phyloP scores from a whole-genome alignment of 202 grass and related monocot genomes.

The Digitaria exilis region DNA sequence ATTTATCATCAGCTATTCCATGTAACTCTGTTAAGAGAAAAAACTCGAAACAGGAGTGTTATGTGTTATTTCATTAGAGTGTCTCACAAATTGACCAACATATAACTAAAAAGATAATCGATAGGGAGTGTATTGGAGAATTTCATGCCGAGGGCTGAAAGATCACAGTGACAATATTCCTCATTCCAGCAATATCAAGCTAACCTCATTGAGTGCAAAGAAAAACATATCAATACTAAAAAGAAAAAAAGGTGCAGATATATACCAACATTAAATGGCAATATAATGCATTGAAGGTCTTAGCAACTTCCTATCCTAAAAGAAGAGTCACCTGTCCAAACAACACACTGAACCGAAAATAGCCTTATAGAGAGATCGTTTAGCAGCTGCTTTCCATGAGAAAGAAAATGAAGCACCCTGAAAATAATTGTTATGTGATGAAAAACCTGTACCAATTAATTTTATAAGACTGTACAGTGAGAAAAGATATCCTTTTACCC shows the following conservation, averaged over 20 bases:
- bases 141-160: constrained; percentile 1
- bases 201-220: not conserved
- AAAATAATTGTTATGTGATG: constrained; percentile 53
- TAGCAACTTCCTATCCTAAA: not conserved
- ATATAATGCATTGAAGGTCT: constrained; percentile 23
- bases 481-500: constrained; percentile 68
- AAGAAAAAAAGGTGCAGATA: not conserved
- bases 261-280: not conserved
- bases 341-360: constrained; percentile 75
- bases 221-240: not conserved
- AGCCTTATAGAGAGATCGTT: constrained; percentile 84
- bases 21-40: not conserved
- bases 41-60: not conserved
- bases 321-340: constrained; percentile 82
- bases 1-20: not conserved
- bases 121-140: not conserved
- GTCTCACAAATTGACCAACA: not conserved
- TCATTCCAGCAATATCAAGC: constrained; percentile 8
- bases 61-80: not conserved
- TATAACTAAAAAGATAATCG: constrained; percentile 21
- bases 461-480: constrained; percentile 29
- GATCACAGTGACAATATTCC: not conserved
- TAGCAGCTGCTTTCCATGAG: constrained; percentile 85
- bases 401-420: constrained; percentile 99
- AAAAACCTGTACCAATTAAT: constrained; percentile 41